These are phyloP conservation scores for Monosporascus sp. DNA, from an alignment of 2,329 filamentous ascomycete species.

Conservation along the genomic window DNA sequence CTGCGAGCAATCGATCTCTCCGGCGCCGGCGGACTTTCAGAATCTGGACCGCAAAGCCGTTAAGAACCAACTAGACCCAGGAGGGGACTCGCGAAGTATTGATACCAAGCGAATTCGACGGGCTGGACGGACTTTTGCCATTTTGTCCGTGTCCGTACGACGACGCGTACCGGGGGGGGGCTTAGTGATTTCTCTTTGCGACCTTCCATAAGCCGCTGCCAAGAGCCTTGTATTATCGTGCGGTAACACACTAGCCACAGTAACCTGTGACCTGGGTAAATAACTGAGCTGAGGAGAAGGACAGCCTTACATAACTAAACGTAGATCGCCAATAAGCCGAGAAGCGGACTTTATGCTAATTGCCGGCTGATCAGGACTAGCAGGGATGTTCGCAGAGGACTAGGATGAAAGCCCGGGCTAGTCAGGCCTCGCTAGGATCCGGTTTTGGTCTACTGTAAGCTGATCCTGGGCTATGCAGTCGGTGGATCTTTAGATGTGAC, in stretches of 20 bases:
- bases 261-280: background rate
- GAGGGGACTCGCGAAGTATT: constrained; percentile 4
- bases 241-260: background rate
- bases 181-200: background rate
- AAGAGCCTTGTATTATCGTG: background rate
- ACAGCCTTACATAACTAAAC: no score
- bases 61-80: background rate
- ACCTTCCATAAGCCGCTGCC: background rate
- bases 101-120: background rate
- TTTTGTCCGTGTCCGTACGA: constrained; percentile 12
- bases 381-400: background rate
- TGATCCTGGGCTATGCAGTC: background rate
- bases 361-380: background rate
- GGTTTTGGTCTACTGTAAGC: background rate
- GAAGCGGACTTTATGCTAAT: background rate
- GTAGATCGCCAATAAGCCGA: no score
- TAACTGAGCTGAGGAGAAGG: background rate
- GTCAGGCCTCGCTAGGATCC: background rate
- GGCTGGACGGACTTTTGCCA: constrained; percentile 11
- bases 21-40: constrained; percentile 19
- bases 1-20: constrained; percentile 1
- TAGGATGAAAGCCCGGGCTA: background rate
- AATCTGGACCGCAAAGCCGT: constrained; percentile 10
- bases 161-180: background rate
- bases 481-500: background rate